Evolutionary conservation across 208 protist species (phyloP), one percentile per base, ranked within the genome.

Genomic region (Phytomonas francai): DNA sequence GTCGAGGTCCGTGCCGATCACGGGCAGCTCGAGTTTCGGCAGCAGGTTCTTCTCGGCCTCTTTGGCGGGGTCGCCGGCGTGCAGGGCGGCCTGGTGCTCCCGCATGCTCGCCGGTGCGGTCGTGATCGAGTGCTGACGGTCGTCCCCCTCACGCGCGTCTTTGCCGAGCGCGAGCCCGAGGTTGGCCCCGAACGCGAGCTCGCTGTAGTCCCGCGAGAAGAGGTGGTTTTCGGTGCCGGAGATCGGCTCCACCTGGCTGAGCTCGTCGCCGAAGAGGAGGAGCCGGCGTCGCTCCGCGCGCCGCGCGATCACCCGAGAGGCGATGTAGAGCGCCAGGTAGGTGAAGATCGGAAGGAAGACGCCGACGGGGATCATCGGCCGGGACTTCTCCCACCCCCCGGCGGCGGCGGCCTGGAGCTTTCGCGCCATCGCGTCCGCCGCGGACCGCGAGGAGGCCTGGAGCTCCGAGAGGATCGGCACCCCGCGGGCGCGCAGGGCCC

Each of bases 311-410:
- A 67, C 66, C 49, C 14, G 67, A 39, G 54, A 51, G 42, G 42
- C 42, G 42, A 83, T 59, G 14, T 83, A 72, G 28, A 93, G 73
- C 0, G 74, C 77, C 9, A 70, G 59, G n/a, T 84, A 57, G 0
- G 87, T 85, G 69, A 93, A 90, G 60, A 90, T 54, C 4, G 87
- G 84, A 32, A 93, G 77, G 31, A 93, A 93, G 45, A 93, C 49
- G 14, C 71, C 74, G 6, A 87, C 71, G 8, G 87, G 85, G 22
- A 93, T 78, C 60, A 88, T 78, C 4, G 81, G 84, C 29, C 81
- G 79, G 19, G 74, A 76, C 30, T 70, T 67, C n/a, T 77, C 65
- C 81, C 81, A 87, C 7, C 42, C 16, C 12, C 4, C 42, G 42
- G 42, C 16, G 16, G 42, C 2, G 42, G 1, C 16, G 42, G n/a